Percentiles rank a stretch among this genome's conserved stretches.
phyloP scores from a whole-genome alignment of 2,329 filamentous ascomycete species.

The Alternaria gaisen region DNA sequence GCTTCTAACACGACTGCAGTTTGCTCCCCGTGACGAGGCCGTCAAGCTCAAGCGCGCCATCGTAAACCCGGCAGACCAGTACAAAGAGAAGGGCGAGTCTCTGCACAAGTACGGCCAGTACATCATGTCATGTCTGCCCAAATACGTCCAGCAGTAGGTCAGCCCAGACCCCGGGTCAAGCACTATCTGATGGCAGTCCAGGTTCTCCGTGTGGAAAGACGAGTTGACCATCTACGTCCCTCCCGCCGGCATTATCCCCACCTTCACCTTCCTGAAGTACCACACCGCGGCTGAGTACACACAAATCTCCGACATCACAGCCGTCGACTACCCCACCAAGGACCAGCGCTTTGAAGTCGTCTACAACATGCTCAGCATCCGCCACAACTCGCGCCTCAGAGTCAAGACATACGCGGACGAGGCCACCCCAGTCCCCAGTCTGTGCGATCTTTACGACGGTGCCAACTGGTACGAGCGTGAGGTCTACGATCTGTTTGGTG shows the following conservation, averaged over 20 bases:
- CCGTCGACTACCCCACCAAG: constrained; percentile 93
- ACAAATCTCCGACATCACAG: constrained; percentile 89
- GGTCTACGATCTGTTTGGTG: constrained; percentile 96
- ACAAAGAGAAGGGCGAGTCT: constrained; percentile 82
- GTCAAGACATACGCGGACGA: constrained; percentile 99
- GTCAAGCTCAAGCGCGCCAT: constrained; percentile 76
- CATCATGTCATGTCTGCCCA: constrained; percentile 94
- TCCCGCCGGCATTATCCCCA: constrained; percentile 85
- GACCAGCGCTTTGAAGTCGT: constrained; percentile 97
- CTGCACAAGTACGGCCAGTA: constrained; percentile 96
- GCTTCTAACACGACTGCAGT: constrained; percentile 44
- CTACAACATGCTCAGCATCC: constrained; percentile 95
- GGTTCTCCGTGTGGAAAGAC: constrained; percentile 98
- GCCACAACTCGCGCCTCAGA: constrained; percentile 94
- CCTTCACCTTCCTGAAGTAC: constrained; percentile 95
- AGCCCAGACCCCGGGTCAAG: not conserved
- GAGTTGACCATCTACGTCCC: constrained; percentile 94
- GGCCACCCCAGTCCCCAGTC: constrained; percentile 88
- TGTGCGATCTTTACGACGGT: constrained; percentile 87
- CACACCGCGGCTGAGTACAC: constrained; percentile 98
- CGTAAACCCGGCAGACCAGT: constrained; percentile 93
- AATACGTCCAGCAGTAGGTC: constrained; percentile 87
- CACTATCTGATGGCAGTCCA: constrained; percentile 26
- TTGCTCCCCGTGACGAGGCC: constrained; percentile 53
- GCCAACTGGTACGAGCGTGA: constrained; percentile 99